Evolutionary conservation across 768 basidiomycete genomes (phyloP).

Genomic region (Suillus discolor): DNA sequence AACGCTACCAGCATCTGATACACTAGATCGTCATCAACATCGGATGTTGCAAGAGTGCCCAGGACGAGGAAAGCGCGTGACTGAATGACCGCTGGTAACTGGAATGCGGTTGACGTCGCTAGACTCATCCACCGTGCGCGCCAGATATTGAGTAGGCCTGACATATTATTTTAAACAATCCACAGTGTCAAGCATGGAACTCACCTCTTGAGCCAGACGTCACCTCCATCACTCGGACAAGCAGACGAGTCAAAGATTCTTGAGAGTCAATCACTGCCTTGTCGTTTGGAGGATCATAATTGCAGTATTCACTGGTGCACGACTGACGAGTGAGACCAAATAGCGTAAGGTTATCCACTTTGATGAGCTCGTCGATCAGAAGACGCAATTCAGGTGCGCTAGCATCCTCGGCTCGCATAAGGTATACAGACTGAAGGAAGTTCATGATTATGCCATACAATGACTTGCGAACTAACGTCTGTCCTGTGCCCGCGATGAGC

Average conservation of each 20-base stretch:
- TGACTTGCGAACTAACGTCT: slow-evolving; percentile 72
- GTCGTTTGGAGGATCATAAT: slow-evolving; percentile 55
- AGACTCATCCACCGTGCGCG: slow-evolving; percentile 92
- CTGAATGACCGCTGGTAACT: slow-evolving; percentile 86
- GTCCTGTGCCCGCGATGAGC: slow-evolving; percentile 76
- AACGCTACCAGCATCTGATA: slow-evolving; percentile 94
- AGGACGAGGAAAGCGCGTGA: slow-evolving; percentile 84
- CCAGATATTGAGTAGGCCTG: slow-evolving; percentile 86
- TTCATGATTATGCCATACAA: slow-evolving; percentile 84
- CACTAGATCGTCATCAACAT: slow-evolving; percentile 90
- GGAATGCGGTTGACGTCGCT: slow-evolving; percentile 87
- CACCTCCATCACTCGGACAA: slow-evolving; percentile 64
- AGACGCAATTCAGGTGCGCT: slow-evolving; percentile 59
- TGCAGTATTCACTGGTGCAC: slow-evolving; percentile 68
- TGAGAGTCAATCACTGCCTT: slow-evolving; percentile 61
- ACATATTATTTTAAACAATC: slow-evolving; percentile 11
- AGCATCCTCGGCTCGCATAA: slow-evolving; percentile 59
- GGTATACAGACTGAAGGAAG: slow-evolving; percentile 75
- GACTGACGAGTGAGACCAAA: slow-evolving; percentile 75
- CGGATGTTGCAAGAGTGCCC: slow-evolving; percentile 77
- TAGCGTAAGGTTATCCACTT: slow-evolving; percentile 56
- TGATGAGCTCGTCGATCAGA: slow-evolving; percentile 63
- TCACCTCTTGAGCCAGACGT: slow-evolving; percentile 71
- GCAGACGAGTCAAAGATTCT: slow-evolving; percentile 63
- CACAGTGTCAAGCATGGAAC: slow-evolving; percentile 19